A percentile compares a stretch with the other conserved stretches of the same genome.
Evolutionary conservation across 2,329 filamentous ascomycete species (phyloP).

Genomic region (Aspergillus fischeri): DNA sequence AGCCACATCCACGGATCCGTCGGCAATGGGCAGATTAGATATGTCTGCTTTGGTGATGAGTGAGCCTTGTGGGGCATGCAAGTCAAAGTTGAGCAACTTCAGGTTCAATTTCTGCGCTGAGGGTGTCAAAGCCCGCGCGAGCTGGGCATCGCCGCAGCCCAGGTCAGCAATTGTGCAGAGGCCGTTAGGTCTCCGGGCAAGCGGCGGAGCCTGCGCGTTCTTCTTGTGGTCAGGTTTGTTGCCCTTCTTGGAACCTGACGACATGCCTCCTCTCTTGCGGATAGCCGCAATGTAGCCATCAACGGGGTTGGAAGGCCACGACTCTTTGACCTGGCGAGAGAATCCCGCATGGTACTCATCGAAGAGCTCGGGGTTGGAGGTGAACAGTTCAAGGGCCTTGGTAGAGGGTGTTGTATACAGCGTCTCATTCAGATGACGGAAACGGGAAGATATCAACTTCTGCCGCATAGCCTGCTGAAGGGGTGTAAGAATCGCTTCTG

Average conservation of each 20-base stretch:
- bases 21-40: conserved; percentile 69
- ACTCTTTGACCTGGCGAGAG: conserved; percentile 80
- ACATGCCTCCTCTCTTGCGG: conserved; percentile 59
- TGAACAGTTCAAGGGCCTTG: conserved; percentile 79
- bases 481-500: conserved; percentile 69
- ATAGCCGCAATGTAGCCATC: conserved; percentile 77
- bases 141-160: conserved; percentile 85
- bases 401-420: conserved; percentile 88
- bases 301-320: conserved; percentile 96
- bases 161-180: conserved; percentile 81
- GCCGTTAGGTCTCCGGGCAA: conserved; percentile 66
- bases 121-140: conserved; percentile 62
- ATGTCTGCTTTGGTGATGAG: conserved; percentile 88
- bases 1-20: conserved; percentile 75
- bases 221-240: conserved; percentile 31
- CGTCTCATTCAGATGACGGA: conserved; percentile 95
- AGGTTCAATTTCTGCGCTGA: conserved; percentile 65
- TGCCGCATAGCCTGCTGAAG: conserved; percentile 91
- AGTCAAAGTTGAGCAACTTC: conserved; percentile 77
- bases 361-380: conserved; percentile 86
- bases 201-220: conserved; percentile 37
- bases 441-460: conserved; percentile 90
- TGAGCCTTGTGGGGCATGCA: conserved; percentile 65
- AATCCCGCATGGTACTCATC: conserved; percentile 95
- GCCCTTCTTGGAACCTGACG: conserved; percentile 37